A percentile compares a stretch with the other conserved stretches of the same genome.
Conservation (phyloP, 2,329 filamentous ascomycete species). For the Diaporthe longicolla region DNA sequence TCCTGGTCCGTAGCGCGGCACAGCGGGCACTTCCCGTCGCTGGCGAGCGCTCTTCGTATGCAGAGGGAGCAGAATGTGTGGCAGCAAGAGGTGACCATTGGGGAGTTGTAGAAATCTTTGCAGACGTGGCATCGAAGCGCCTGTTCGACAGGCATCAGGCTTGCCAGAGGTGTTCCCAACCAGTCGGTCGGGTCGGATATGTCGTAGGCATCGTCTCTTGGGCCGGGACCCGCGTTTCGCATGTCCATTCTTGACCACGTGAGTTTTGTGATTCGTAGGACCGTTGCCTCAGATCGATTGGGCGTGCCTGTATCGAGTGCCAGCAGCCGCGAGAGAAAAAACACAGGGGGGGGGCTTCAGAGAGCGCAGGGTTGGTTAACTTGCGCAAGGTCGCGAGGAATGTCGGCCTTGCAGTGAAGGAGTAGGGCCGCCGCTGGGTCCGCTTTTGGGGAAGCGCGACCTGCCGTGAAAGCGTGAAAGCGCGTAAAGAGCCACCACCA, state of each 20-base stretch:
- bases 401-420: not conserved
- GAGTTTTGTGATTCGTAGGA: not conserved
- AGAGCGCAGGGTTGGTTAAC: not conserved
- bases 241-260: conserved; percentile 27
- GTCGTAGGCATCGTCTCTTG: conserved; percentile 46
- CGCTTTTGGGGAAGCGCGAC: conserved; percentile 33
- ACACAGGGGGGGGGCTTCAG: not conserved
- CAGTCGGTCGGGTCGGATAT: conserved; percentile 79
- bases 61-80: conserved; percentile 98
- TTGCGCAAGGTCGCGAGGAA: conserved; percentile 10
- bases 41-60: conserved; percentile 86
- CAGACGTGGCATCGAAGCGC: conserved; percentile 95
- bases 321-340: not conserved
- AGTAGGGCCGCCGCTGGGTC: conserved; percentile 10
- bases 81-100: conserved; percentile 93
- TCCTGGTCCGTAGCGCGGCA: conserved; percentile 87
- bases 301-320: not conserved
- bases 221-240: conserved; percentile 25
- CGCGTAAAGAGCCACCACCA: conserved; percentile 27
- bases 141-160: conserved; percentile 81
- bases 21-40: conserved; percentile 88
- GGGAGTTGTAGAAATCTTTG: conserved; percentile 96
- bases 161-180: conserved; percentile 77
- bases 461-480: conserved; percentile 23
- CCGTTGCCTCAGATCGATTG: not conserved